Evolutionary conservation across 805 yeast species (phyloP), one percentile per base, ranked within the genome.

Genomic region (Nakazawaea ernobii): DNA sequence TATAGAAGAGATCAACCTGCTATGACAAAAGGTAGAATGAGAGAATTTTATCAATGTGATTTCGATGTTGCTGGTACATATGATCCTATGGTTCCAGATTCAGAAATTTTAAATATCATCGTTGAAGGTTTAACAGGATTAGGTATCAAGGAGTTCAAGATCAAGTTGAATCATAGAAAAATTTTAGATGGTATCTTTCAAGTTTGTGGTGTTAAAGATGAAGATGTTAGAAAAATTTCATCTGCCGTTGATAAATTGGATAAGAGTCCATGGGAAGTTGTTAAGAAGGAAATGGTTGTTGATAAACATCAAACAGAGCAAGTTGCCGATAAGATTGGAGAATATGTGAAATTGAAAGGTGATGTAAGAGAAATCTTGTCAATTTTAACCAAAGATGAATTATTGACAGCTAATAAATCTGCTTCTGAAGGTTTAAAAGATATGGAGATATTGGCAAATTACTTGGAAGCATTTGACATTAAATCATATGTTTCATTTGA

Each of bases 1-100:
- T 94, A 94, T 70, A 83, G 99, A 73, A 86, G 99, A 70, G 99
- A 94, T 65, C 99, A 94, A 69, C 99, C 99, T 5, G 99, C 99
- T 8, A 94, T 94, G 99, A 92, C 98, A 44, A 94, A 94, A 69
- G 99, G 99, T 52, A 81, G 99, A 69, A 94, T 94, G 99, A 86
- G 99, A 78, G 99, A 94, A 69, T 94, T 94, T 61, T 94, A 94
- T 68, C 99, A 94, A 71, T 94, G 99, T 74, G 99, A 94, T 71
- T 87, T 94, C 59, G 99, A 94, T 67, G 74, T 94, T 60, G 99
- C 99, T 20, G 99, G 99, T 45, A 68, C 66, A 49, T 92, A 86
- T 65, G 99, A 94, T 60, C 60, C 82, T 28, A 94, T 94, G 99
- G 94, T 94, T 41, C 96, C 99, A 24, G 99, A 94, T 64, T 82